Evolutionary conservation across 192 early-diverging fungal species (phyloP), one percentile per base, ranked within the genome.

Genomic region (Gryganskiella cystojenkinii): DNA sequence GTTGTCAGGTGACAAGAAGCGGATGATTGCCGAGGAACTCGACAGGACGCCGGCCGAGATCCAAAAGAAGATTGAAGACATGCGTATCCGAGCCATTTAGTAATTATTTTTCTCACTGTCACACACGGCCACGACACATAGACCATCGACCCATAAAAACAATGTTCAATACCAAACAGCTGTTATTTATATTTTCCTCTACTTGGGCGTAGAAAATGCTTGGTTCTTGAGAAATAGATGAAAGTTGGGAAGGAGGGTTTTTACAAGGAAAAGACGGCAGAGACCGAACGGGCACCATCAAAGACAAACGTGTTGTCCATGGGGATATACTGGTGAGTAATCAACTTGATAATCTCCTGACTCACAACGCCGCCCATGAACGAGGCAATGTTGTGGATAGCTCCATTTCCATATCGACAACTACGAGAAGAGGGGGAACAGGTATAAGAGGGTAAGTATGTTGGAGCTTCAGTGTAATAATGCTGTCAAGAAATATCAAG

Each of bases 341-440:
- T 88, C 44, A 99, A 73, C 85, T 99, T 99, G 85, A 98, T 97
- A 28, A 90, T 82, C 79, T 99, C 98, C 67, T 99, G 98, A 14
- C 94, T 87, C 20, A 91, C 93, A 34, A 99, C 83, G 24, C 96
- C 98, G 44, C 96, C 98, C 61, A 91, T 84, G 19, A 98, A 70
- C 8, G 95, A 90, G 0, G 95, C 92, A 44, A 95, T 89, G 72
- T 91, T 94, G 70, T 94, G 94, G 14, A 96, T 85, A 63, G 97
- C 91, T 31, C 86, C 75, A 30, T 83, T 86, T 10, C 93, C 95
- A 25, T 91, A 90, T 49, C 90, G 86, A 47, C 83, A 82, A 44
- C 84, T 88, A 58, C n/a, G 19, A 14, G 15, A 14, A 7, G 44
- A 42, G 19, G 24, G 11, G 17, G 24, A 56, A 25, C 5, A 4